A percentile compares a stretch with the other conserved stretches of the same genome.
phyloP scores from a whole-genome alignment of 2,329 filamentous ascomycete species.

The Mollisiaceae sp. region DNA sequence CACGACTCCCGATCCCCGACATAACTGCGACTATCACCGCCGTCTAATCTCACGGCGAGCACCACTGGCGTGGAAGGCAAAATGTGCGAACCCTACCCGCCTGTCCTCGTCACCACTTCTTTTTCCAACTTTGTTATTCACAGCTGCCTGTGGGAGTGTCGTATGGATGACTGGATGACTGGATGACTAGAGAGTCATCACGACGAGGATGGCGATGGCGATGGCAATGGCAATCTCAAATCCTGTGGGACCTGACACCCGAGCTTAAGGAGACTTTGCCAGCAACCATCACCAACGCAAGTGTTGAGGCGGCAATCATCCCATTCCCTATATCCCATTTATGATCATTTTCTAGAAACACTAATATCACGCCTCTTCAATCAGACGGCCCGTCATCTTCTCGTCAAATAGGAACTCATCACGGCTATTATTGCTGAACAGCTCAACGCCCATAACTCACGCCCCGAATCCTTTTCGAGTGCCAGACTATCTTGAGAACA shows the following conservation, averaged over 20 bases:
- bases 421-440: constrained; percentile 6
- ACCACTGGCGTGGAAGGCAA: background rate
- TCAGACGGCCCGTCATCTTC: background rate
- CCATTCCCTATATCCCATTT: background rate
- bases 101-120: constrained; percentile 11
- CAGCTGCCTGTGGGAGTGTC: constrained; percentile 9
- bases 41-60: background rate
- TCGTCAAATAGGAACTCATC: constrained; percentile 1
- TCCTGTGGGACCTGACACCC: constrained; percentile 4
- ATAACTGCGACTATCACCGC: background rate
- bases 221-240: constrained; percentile 11
- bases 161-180: constrained; percentile 14
- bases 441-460: constrained; percentile 5
- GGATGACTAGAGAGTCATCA: constrained; percentile 8
- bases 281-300: background rate
- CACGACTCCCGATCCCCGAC: background rate
- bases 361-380: constrained; percentile 1
- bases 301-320: background rate
- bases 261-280: background rate
- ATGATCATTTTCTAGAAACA: background rate
- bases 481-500: constrained; percentile 3
- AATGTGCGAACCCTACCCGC: background rate
- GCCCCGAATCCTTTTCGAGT: background rate
- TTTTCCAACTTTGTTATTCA: constrained; percentile 15
- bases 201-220: too few relatives aligned